Evolutionary conservation across 305 asterid species (phyloP).

Genomic region (Solanum hybrid): DNA sequence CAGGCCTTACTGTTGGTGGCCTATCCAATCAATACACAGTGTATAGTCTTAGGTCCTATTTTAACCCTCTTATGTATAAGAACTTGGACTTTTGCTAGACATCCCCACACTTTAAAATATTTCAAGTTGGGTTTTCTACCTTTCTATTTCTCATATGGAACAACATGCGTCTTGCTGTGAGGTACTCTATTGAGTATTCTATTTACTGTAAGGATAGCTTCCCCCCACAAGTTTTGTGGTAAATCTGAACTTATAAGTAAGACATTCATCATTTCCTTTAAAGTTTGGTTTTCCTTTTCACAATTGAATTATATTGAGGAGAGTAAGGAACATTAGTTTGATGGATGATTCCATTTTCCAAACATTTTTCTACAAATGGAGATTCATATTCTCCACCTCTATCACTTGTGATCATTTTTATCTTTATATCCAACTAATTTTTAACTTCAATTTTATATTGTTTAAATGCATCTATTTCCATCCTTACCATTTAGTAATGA

Average conservation of each 20-base stretch:
- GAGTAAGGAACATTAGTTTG: too few species aligned
- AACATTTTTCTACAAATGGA: too few species aligned
- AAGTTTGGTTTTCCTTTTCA: too few species aligned
- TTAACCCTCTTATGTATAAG: too few species aligned
- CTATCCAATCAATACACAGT: not conserved
- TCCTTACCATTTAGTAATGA: not conserved
- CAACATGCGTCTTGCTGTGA: too few species aligned
- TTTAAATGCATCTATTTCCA: not conserved
- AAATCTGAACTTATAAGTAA: too few species aligned
- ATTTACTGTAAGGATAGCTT: too few species aligned
- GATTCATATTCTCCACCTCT: not conserved
- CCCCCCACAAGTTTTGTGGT: too few species aligned
- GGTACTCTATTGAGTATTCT: too few species aligned
- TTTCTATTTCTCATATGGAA: not conserved
- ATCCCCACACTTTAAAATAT: not conserved
- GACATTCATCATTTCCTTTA: too few species aligned
- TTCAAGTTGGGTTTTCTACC: not conserved
- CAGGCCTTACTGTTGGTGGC: not conserved
- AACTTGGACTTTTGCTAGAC: not conserved
- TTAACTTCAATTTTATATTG: not conserved
- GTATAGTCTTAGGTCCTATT: not conserved
- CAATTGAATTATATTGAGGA: too few species aligned
- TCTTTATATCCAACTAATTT: not conserved
- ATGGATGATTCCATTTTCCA: too few species aligned
- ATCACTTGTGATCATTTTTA: not conserved